phyloP scores from a whole-genome alignment of 805 yeast genomes.

The Saccharomycopsis schoenii region DNA sequence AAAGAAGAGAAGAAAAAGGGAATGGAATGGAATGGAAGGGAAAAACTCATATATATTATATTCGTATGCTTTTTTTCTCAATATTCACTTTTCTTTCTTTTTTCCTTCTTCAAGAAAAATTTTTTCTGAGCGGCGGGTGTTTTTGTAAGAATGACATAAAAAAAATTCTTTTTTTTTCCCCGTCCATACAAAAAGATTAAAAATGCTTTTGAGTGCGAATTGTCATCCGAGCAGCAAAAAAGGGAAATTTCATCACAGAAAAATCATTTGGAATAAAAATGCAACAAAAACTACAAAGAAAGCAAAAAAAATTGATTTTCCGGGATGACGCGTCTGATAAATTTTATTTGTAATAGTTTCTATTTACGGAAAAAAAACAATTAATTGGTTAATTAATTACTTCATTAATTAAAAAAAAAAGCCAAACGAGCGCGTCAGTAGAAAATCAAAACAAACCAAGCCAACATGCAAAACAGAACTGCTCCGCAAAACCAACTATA shows the following conservation, averaged over 20 bases:
- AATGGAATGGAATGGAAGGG: background rate
- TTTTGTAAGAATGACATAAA: background rate
- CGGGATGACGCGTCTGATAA: background rate
- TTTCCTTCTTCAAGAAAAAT: background rate
- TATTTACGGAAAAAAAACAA: background rate
- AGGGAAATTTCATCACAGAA: background rate
- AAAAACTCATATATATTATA: background rate
- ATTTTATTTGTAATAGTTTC: background rate
- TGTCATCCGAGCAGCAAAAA: background rate
- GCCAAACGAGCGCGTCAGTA: background rate
- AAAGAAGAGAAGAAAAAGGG: background rate
- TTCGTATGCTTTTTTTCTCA: background rate
- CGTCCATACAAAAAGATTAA: background rate
- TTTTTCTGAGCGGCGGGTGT: background rate
- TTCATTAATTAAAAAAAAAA: background rate
- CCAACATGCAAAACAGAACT: background rate
- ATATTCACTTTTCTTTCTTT: constrained; percentile 3
- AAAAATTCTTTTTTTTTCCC: background rate
- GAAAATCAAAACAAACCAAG: background rate
- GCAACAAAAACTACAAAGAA: background rate
- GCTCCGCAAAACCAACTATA: too few relatives aligned
- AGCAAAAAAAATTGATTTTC: background rate
- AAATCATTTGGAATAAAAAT: background rate
- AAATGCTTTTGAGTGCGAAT: background rate
- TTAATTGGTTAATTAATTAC: background rate